These are phyloP conservation scores for Phytophthora sansomeana DNA, from an alignment of 352 stramenopile genomes.

Conservation along the genomic window DNA sequence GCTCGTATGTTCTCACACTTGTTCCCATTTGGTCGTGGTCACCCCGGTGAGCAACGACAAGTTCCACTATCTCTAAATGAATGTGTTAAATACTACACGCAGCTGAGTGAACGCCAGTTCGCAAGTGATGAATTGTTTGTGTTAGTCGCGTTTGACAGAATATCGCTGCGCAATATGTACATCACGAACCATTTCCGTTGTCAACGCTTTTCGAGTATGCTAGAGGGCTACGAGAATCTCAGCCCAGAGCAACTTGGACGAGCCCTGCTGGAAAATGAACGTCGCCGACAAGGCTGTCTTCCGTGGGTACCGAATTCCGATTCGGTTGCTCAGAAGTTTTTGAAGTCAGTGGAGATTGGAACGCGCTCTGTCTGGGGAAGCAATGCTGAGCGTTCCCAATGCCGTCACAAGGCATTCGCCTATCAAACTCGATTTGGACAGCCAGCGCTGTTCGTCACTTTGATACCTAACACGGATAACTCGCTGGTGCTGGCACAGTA, in stretches of 20 bases:
- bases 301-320: neutral
- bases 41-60: constrained; percentile 5
- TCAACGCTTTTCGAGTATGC: neutral
- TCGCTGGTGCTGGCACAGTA: constrained; percentile 1
- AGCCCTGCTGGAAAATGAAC: constrained; percentile 2
- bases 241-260: neutral
- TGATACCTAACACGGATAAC: constrained; percentile 1
- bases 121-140: constrained; percentile 20
- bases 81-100: constrained; percentile 17
- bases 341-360: constrained; percentile 4
- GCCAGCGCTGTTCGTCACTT: constrained; percentile 4
- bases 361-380: neutral
- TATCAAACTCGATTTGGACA: neutral
- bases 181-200: constrained; percentile 2
- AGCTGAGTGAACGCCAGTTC: constrained; percentile 17
- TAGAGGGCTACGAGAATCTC: constrained; percentile 3
- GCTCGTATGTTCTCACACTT: constrained; percentile 3
- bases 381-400: neutral
- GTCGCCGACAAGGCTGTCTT: neutral
- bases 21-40: constrained; percentile 13
- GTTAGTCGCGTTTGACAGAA: constrained; percentile 15
- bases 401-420: neutral
- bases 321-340: neutral
- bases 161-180: constrained; percentile 17
- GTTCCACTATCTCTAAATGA: constrained; percentile 8